Percentiles rank a stretch among this genome's conserved stretches.
Conservation (phyloP, 1,284 basidiomycete species). For the Pseudozyma thailandica region DNA sequence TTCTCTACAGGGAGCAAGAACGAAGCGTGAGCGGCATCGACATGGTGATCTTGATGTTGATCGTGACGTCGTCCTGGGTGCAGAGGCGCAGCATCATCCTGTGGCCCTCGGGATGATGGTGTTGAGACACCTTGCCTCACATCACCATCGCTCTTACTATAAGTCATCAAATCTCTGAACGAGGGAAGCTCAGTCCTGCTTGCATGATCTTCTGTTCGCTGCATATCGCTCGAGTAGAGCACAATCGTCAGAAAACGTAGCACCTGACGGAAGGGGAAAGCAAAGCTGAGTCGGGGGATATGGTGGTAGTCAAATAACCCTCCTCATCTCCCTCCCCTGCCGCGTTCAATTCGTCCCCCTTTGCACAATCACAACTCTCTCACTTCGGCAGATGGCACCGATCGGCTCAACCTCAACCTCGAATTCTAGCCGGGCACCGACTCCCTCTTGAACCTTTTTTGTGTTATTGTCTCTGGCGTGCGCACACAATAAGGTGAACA, state of each 20-base stretch:
- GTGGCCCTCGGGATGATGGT: neutral
- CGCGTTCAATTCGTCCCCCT: neutral
- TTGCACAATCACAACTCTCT: neutral
- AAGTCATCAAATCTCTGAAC: conserved; percentile 23
- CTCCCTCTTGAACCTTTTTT: neutral
- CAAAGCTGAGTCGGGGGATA: neutral
- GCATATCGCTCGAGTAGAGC: neutral
- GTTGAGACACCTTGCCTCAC: neutral
- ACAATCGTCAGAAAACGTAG: no score
- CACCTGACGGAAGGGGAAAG: no score
- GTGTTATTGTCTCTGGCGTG: neutral
- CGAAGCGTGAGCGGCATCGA: no score
- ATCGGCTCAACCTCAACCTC: no score
- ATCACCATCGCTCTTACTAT: conserved; percentile 2
- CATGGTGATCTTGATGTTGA: no score
- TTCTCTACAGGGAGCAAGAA: no score
- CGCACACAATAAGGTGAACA: no score
- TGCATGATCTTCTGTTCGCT: no score
- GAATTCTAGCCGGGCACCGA: neutral
- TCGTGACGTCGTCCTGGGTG: no score
- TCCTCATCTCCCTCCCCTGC: neutral
- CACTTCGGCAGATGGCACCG: no score
- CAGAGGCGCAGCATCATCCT: neutral
- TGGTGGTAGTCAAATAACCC: neutral
- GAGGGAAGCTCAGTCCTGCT: no score